A percentile compares a stretch with the other conserved stretches of the same genome.
Evolutionary conservation across 2,329 filamentous ascomycete species (phyloP).

Genomic region (Penicillium expansum): DNA sequence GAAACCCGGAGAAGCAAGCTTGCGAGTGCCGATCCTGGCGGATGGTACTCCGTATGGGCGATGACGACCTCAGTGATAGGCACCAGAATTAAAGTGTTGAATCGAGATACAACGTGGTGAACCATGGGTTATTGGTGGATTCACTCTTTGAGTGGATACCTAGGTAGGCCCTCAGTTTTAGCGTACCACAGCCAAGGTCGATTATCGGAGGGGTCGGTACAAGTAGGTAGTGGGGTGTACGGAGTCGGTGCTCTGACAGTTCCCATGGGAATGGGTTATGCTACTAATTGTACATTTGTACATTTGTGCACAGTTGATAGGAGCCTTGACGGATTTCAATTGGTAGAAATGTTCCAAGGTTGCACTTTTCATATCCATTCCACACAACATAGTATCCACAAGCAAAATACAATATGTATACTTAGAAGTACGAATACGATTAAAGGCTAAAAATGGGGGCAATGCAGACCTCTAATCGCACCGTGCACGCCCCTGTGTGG

Average conservation of each 20-base stretch:
- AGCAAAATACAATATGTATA: neutral
- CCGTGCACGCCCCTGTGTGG: neutral
- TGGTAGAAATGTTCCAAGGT: neutral
- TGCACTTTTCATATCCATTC: neutral
- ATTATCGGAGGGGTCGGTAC: no score
- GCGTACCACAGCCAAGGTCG: neutral
- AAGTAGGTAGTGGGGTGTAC: no score
- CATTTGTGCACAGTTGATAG: neutral
- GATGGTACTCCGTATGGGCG: no score
- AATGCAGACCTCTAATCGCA: neutral
- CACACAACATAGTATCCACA: neutral
- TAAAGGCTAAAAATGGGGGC: neutral
- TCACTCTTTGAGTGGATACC: neutral
- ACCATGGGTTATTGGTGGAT: neutral
- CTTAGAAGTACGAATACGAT: neutral
- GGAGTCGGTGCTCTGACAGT: no score
- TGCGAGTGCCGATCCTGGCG: neutral
- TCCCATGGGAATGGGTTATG: neutral
- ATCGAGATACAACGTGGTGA: neutral
- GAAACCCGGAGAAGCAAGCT: neutral
- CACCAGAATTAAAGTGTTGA: neutral
- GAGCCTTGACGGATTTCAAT: neutral
- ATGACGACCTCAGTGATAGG: no score
- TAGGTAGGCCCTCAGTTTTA: neutral
- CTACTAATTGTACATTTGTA: neutral